Evolutionary conservation across 2,329 filamentous ascomycete species (phyloP).

Genomic region (Thelonectria rubi): DNA sequence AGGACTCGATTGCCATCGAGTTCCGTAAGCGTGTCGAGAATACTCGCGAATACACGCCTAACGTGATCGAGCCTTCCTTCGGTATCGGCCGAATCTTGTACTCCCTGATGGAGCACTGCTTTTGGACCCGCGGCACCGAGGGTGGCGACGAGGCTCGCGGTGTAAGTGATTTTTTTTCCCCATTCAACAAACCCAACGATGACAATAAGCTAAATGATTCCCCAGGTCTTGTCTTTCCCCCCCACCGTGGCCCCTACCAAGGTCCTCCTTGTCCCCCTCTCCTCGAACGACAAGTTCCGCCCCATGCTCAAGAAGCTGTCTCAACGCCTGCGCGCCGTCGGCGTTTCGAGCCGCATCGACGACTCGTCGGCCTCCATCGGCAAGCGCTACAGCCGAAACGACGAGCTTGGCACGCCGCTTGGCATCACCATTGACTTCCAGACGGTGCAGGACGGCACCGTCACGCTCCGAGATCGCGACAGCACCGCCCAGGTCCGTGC

Average conservation of each 20-base stretch:
- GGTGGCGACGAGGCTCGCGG: conserved; percentile 78
- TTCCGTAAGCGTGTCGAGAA: conserved; percentile 85
- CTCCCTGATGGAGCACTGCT: conserved; percentile 91
- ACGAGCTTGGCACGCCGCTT: conserved; percentile 93
- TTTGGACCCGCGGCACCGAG: conserved; percentile 80
- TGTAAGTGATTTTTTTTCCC: conserved; percentile 64
- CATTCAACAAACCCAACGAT: not conserved
- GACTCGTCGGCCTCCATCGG: conserved; percentile 92
- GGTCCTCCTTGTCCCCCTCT: conserved; percentile 90
- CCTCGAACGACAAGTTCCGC: conserved; percentile 80
- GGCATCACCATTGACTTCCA: conserved; percentile 97
- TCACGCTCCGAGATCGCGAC: conserved; percentile 91
- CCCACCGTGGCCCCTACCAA: conserved; percentile 88
- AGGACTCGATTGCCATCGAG: conserved; percentile 84
- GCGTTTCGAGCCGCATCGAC: conserved; percentile 86
- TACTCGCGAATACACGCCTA: conserved; percentile 89
- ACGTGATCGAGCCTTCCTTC: conserved; percentile 97
- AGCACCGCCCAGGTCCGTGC: conserved; percentile 90
- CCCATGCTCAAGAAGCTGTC: conserved; percentile 79
- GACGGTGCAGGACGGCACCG: conserved; percentile 84
- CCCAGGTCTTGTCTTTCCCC: conserved; percentile 62
- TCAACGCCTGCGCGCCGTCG: conserved; percentile 76
- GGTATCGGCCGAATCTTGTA: conserved; percentile 96
- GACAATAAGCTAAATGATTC: conserved; percentile 31
- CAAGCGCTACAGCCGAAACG: conserved; percentile 93